Percentiles rank a stretch among this genome's conserved stretches.
Evolutionary conservation across 805 yeast genomes (phyloP).

Genomic region (Ogataea polymorpha): DNA sequence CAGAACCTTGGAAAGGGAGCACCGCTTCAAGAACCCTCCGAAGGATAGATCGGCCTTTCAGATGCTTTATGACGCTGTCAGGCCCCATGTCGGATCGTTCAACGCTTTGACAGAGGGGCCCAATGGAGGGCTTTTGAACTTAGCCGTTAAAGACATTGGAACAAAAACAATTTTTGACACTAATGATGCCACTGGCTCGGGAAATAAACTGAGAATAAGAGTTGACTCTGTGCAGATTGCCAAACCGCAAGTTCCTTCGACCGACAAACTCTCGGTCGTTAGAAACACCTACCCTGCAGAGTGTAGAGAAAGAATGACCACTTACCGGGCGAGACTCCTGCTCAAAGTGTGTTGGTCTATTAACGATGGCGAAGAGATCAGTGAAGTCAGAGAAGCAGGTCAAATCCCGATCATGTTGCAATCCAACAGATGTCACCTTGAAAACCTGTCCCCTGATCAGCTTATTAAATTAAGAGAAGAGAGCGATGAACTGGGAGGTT

Average conservation of each 20-base stretch:
- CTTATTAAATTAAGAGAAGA: conserved; percentile 81
- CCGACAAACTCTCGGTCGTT: conserved; percentile 71
- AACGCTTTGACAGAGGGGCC: conserved; percentile 91
- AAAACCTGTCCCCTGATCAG: conserved; percentile 77
- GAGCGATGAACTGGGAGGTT: conserved; percentile 94
- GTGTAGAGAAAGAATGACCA: conserved; percentile 83
- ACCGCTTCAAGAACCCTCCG: conserved; percentile 84
- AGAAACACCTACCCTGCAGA: conserved; percentile 81
- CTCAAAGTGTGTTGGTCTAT: conserved; percentile 82
- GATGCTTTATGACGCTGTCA: conserved; percentile 80
- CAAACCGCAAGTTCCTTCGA: conserved; percentile 71
- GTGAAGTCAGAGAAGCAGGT: conserved; percentile 88
- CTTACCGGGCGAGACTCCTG: conserved; percentile 76
- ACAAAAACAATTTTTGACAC: conserved; percentile 81
- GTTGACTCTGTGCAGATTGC: conserved; percentile 88
- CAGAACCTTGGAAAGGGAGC: conserved; percentile 84
- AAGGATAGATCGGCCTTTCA: conserved; percentile 82
- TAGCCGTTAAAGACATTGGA: conserved; percentile 88
- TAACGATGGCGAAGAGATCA: conserved; percentile 79
- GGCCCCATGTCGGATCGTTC: conserved; percentile 94
- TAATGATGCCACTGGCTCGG: conserved; percentile 60
- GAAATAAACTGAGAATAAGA: conserved; percentile 81
- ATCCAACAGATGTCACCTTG: conserved; percentile 88
- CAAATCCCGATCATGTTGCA: conserved; percentile 87
- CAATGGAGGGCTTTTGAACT: conserved; percentile 77